Conservation (phyloP, 441 rosid genomes). For the Hura crepitans region DNA sequence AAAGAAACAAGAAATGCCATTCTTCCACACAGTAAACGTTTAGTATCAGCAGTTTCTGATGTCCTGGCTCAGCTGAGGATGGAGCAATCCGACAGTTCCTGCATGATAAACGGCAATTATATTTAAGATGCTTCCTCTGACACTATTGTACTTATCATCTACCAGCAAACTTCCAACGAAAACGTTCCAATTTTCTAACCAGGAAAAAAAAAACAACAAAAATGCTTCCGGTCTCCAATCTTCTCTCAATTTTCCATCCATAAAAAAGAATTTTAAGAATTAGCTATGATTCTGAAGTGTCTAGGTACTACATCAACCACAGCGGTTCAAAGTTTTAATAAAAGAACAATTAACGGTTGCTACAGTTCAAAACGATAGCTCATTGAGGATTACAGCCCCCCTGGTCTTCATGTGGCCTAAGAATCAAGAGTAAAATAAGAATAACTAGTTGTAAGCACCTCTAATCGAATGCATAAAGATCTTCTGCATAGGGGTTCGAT, state of each 20-base stretch:
- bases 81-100: neutral
- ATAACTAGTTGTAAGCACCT: slow-evolving; percentile 12
- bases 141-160: neutral
- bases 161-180: neutral
- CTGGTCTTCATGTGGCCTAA: neutral
- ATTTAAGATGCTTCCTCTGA: neutral
- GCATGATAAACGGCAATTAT: neutral
- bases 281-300: neutral
- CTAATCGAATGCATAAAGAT: slow-evolving; percentile 80
- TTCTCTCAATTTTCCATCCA: neutral
- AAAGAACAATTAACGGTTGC: neutral
- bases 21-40: neutral
- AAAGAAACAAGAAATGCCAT: neutral
- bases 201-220: neutral
- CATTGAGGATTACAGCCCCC: neutral
- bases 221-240: neutral
- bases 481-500: slow-evolving; percentile 69
- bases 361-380: neutral
- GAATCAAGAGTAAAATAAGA: neutral
- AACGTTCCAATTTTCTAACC: neutral
- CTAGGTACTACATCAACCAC: neutral
- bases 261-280: neutral
- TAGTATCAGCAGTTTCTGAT: neutral
- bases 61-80: neutral
- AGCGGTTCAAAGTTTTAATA: neutral